Conservation (phyloP, 148 eudicot genomes). For the Oxyria digyna region DNA sequence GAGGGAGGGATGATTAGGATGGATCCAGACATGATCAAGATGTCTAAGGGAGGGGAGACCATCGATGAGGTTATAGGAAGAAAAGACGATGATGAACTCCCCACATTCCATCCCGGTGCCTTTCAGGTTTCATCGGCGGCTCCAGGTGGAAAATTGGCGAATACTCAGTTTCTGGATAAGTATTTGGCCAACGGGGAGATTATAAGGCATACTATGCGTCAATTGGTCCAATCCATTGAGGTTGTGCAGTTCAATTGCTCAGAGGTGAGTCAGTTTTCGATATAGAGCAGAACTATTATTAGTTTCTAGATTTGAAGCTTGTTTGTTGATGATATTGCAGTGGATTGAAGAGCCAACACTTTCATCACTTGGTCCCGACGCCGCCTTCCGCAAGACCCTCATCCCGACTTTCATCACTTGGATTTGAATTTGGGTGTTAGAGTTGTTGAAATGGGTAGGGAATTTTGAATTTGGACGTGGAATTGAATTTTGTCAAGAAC, state of each 20-base stretch:
- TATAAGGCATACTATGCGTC: constrained; percentile 64
- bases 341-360: constrained; percentile 96
- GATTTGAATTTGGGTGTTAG: too few species aligned
- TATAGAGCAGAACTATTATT: too few species aligned
- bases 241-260: constrained; percentile 53
- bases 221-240: constrained; percentile 44
- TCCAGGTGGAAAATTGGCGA: constrained; percentile 20
- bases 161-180: constrained; percentile 32
- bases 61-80: constrained; percentile 70
- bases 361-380: too few species aligned
- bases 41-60: constrained; percentile 79
- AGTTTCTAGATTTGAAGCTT: constrained; percentile 1
- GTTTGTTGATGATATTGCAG: too few species aligned
- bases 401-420: too few species aligned
- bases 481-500: too few species aligned
- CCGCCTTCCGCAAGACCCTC: too few species aligned
- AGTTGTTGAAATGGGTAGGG: too few species aligned
- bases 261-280: constrained; percentile 64
- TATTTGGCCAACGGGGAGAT: constrained; percentile 36
- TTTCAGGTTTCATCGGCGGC: constrained; percentile 27
- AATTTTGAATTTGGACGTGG: too few species aligned
- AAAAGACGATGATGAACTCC: constrained; percentile 68
- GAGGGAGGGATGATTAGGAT: constrained; percentile 69
- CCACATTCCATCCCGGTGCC: constrained; percentile 52
- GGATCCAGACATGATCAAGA: constrained; percentile 49